phyloP scores from a whole-genome alignment of 805 yeast genomes.

The Isabelozyma rhagii region DNA sequence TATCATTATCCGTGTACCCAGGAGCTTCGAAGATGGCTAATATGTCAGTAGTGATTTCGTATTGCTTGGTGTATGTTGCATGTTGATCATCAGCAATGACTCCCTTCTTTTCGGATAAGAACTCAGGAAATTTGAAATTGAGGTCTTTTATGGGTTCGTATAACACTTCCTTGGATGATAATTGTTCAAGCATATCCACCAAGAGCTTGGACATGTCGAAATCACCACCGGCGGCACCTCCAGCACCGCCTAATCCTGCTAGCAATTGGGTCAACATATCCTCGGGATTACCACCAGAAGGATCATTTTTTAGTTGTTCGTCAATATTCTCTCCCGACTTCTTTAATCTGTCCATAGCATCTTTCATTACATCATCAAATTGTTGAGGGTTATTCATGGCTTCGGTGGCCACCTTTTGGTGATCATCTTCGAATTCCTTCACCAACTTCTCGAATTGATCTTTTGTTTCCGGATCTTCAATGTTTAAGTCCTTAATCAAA shows the following conservation, averaged over 20 bases:
- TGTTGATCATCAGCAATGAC: slow-evolving; percentile 45
- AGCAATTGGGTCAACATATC: slow-evolving; percentile 64
- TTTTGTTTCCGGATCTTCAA: slow-evolving; percentile 52
- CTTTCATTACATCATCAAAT: slow-evolving; percentile 74
- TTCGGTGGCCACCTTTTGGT: slow-evolving; percentile 25
- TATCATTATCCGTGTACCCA: slow-evolving; percentile 53
- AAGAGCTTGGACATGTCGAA: slow-evolving; percentile 64
- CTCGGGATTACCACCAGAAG: slow-evolving; percentile 31
- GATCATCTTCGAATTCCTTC: slow-evolving; percentile 37
- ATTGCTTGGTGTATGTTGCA: slow-evolving; percentile 58
- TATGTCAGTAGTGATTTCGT: slow-evolving; percentile 56
- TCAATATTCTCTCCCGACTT: slow-evolving; percentile 74
- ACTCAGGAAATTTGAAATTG: slow-evolving; percentile 66
- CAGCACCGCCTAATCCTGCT: slow-evolving; percentile 42
- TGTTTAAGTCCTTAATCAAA: slow-evolving; percentile 44
- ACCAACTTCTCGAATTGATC: slow-evolving; percentile 49
- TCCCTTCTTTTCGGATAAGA: slow-evolving; percentile 56
- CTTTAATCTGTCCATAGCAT: slow-evolving; percentile 76
- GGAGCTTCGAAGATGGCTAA: slow-evolving; percentile 65
- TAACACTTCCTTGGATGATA: slow-evolving; percentile 79
- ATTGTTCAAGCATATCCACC: slow-evolving; percentile 72
- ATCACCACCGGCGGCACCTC: slow-evolving; percentile 35
- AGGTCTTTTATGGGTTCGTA: slow-evolving; percentile 87
- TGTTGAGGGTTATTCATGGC: slow-evolving; percentile 31
- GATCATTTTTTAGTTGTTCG: slow-evolving; percentile 48